Percentiles rank a stretch among this genome's conserved stretches.
Evolutionary conservation across 139 green algal genomes (phyloP).

Genomic region (Tetradesmus lagerheimii): DNA sequence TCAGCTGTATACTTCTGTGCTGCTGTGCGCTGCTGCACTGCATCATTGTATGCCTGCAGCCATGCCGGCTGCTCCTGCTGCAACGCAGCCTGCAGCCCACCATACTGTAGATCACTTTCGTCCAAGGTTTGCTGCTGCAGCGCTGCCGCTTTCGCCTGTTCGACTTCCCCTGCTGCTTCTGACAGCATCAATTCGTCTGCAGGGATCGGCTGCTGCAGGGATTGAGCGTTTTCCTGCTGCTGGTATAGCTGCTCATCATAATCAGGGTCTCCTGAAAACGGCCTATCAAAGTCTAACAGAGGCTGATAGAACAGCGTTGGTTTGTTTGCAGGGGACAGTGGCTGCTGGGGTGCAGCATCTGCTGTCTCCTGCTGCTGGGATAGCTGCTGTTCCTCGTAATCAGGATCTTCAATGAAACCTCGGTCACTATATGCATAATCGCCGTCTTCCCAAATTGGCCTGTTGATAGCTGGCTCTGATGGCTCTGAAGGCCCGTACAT

Average conservation of each 20-base stretch:
- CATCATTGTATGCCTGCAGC: neutral
- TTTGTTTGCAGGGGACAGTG: no score
- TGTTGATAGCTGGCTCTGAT: no score
- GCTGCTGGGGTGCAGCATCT: no score
- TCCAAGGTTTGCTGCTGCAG: constrained; percentile 1
- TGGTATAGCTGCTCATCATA: neutral
- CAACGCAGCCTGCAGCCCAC: neutral
- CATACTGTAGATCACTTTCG: neutral
- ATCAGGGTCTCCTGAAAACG: neutral
- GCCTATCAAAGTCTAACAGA: neutral
- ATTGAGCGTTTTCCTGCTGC: neutral
- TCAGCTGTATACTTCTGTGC: neutral
- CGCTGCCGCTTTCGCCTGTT: neutral
- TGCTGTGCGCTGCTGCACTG: neutral
- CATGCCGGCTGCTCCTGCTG: neutral
- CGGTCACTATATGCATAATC: no score
- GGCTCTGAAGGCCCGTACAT: no score
- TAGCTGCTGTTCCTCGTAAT: no score
- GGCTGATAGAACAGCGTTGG: neutral
- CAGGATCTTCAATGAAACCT: no score
- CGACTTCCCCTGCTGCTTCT: neutral
- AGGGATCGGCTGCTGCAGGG: neutral
- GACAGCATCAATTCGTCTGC: neutral
- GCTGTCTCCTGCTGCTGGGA: no score
- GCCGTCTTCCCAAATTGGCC: no score